Conservation (phyloP, 768 basidiomycete genomes). For the Hysterangium stoloniferum region DNA sequence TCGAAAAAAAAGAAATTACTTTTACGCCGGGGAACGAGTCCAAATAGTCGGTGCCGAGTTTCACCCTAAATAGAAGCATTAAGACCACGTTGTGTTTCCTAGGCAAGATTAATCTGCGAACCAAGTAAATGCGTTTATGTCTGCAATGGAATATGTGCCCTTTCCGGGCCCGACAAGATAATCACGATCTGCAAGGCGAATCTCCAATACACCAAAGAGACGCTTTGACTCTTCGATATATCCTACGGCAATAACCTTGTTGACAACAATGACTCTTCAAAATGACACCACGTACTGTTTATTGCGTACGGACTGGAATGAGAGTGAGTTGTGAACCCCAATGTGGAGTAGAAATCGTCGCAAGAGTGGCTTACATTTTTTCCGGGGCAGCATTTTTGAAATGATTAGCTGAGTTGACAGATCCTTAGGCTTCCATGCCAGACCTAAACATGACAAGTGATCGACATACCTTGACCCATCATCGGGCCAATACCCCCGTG, state of each 20-base stretch:
- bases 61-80: constrained; percentile 40
- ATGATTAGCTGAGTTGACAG: constrained; percentile 45
- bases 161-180: constrained; percentile 71
- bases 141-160: constrained; percentile 65
- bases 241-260: not conserved
- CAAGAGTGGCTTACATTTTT: constrained; percentile 65
- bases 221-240: constrained; percentile 78
- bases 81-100: not conserved
- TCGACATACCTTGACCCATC: constrained; percentile 55
- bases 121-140: constrained; percentile 65
- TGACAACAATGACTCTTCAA: not conserved
- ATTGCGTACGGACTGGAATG: constrained; percentile 19
- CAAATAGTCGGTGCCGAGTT: no score
- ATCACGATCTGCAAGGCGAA: constrained; percentile 64
- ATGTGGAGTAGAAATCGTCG: constrained; percentile 48
- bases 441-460: not conserved
- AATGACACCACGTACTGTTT: constrained; percentile 35
- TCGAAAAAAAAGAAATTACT: constrained; percentile 37
- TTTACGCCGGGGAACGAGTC: no score
- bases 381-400: constrained; percentile 58
- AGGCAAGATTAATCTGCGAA: constrained; percentile 19
- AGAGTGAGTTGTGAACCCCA: not conserved
- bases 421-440: not conserved
- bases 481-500: constrained; percentile 83
- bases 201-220: constrained; percentile 76